A percentile compares a stretch with the other conserved stretches of the same genome.
These are phyloP conservation scores for Cryomyces minteri DNA, from an alignment of 495 filamentous ascomycete species.

Conservation along the genomic window DNA sequence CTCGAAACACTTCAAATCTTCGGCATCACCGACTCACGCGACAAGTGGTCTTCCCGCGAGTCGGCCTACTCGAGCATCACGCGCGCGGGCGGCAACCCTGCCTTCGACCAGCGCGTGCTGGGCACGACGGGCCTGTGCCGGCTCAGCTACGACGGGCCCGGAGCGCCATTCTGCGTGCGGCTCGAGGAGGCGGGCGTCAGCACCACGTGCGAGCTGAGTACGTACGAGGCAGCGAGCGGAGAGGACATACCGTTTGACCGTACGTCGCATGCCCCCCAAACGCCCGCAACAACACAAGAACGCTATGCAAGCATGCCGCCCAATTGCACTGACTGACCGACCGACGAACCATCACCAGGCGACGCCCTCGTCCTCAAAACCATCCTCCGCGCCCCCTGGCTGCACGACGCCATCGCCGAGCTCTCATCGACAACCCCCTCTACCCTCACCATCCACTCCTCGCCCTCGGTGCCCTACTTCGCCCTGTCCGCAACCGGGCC, in stretches of 20 bases:
- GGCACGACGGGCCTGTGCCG: slow-evolving; percentile 70
- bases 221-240: slow-evolving; percentile 44
- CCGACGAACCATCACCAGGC: slow-evolving; percentile 43
- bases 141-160: slow-evolving; percentile 51
- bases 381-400: slow-evolving; percentile 73
- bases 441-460: slow-evolving; percentile 42
- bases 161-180: slow-evolving; percentile 60
- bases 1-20: slow-evolving; percentile 94
- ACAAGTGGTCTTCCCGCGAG: slow-evolving; percentile 2
- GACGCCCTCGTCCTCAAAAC: slow-evolving; percentile 77
- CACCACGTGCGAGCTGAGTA: slow-evolving; percentile 82
- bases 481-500: slow-evolving; percentile 54
- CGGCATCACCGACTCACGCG: slow-evolving; percentile 46
- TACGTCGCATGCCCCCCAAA: too few species aligned
- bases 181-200: slow-evolving; percentile 72
- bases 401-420: slow-evolving; percentile 71
- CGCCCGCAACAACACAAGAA: too few species aligned
- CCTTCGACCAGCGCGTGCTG: slow-evolving; percentile 58
- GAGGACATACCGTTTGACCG: background rate
- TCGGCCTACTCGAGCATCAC: slow-evolving; percentile 8
- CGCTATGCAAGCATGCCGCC: too few species aligned
- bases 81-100: slow-evolving; percentile 24
- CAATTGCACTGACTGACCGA: too few species aligned
- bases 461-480: slow-evolving; percentile 48
- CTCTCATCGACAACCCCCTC: slow-evolving; percentile 54